A percentile compares a stretch with the other conserved stretches of the same genome.
phyloP scores from a whole-genome alignment of 106 monocot species.

The Apostasia ramifera region DNA sequence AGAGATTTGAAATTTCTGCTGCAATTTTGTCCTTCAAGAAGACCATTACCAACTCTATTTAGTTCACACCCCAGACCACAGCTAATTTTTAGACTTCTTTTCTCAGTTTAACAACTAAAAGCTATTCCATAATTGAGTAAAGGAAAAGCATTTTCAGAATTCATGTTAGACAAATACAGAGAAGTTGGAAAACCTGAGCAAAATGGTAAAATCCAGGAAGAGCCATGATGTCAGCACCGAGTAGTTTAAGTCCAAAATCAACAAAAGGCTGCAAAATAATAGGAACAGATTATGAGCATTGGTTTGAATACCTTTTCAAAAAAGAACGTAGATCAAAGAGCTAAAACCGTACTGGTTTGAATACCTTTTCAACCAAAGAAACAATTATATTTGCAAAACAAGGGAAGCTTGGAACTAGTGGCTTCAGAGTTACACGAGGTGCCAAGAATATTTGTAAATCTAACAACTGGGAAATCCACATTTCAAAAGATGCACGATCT shows the following conservation, averaged over 20 bases:
- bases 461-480: slow-evolving; percentile 25
- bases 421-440: slow-evolving; percentile 68
- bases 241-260: slow-evolving; percentile 81
- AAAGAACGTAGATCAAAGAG: not conserved
- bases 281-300: not conserved
- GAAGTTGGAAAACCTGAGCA: slow-evolving; percentile 47
- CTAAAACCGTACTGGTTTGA: not conserved
- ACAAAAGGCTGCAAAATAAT: slow-evolving; percentile 59
- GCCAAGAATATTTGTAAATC: slow-evolving; percentile 48
- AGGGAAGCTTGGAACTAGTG: slow-evolving; percentile 73
- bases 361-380: slow-evolving; percentile 79
- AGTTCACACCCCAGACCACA: no score
- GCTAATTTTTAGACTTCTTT: no score
- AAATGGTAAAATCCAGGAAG: slow-evolving; percentile 68
- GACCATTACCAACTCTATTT: no score
- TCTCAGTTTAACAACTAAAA: no score
- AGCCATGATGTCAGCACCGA: slow-evolving; percentile 84
- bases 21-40: slow-evolving; percentile 34
- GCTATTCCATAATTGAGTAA: not conserved
- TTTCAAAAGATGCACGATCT: not conserved
- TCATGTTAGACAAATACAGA: not conserved
- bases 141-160: not conserved
- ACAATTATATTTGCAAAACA: slow-evolving; percentile 53
- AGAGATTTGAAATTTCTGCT: slow-evolving; percentile 53
- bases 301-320: not conserved